Evolutionary conservation across 2,329 filamentous ascomycete species (phyloP), one percentile per base, ranked within the genome.

Genomic region (Fusarium odoratissimum): DNA sequence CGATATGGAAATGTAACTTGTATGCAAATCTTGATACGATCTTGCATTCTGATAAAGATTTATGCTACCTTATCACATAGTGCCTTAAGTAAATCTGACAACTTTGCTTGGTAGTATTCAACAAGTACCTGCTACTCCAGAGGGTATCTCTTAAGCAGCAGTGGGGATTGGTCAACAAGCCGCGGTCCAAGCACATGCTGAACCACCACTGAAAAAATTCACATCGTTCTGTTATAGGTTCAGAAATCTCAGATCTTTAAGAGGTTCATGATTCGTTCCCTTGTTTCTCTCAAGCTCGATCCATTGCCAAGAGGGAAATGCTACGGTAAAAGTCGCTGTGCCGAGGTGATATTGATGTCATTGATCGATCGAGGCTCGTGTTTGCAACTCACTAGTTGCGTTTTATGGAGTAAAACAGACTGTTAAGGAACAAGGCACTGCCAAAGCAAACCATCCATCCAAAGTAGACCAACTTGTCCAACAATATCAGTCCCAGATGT

Each of bases 261-360:
- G 9, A 21, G n/a, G 21, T 61, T 58, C 14, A 33, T 58, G 55
- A 35, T 41, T 41, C 35, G 40, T 40, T 37, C 41, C 31, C 37
- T 21, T 46, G 11, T 46, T 59, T 41, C 23, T n/a, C 19, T 21
- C 23, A 17, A 33, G 21, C 33, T 46, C 31, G 13, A 23, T 23
- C 31, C 9, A n/a, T 61, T n/a, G 45, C 30, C 45, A 52, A 64
- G 64, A 63, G 28, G 45, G 28, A 9, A 33, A 48, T 30, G 33
- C 21, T 33, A 40, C 13, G 31, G 38, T 44, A 51, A 17, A 46
- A 49, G 31, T 56, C 28, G 17, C 35, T 57, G 19, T 61, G 60
- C 52, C 69, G 54, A 67, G 45, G 41, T 48, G 57, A 42, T 60
- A 28, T 57, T 73, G 67, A 73, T 73, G 71, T 68, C 62, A 68